Percentiles rank a stretch among this genome's conserved stretches.
Conservation (phyloP, 306 rosid genomes). For the Acacia crassicarpa region DNA sequence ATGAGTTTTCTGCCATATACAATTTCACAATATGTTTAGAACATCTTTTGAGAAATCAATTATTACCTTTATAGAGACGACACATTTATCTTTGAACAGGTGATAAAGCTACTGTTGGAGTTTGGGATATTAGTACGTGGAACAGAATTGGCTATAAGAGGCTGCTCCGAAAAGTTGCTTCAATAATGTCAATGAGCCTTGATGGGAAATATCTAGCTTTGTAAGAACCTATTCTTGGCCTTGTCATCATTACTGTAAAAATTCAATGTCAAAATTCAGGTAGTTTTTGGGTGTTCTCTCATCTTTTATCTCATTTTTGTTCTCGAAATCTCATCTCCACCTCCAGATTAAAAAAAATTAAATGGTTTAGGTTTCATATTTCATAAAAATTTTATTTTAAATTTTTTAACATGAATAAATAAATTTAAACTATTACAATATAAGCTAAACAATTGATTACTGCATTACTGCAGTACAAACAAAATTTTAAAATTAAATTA, state of each 20-base stretch:
- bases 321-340: too few species aligned
- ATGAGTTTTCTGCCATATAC: constrained; percentile 11
- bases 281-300: neutral
- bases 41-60: constrained; percentile 27
- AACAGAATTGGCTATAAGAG: constrained; percentile 85
- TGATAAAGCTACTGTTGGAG: constrained; percentile 59
- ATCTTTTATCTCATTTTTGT: too few species aligned
- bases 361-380: too few species aligned
- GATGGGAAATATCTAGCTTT: constrained; percentile 96
- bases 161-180: constrained; percentile 80
- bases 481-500: too few species aligned
- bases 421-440: too few species aligned
- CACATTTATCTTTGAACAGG: constrained; percentile 50
- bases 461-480: too few species aligned
- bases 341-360: too few species aligned
- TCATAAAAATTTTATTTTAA: too few species aligned
- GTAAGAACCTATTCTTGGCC: constrained; percentile 70
- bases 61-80: neutral
- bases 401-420: too few species aligned
- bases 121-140: constrained; percentile 93
- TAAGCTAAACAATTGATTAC: too few species aligned
- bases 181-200: constrained; percentile 80
- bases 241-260: neutral
- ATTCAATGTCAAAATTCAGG: too few species aligned
- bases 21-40: neutral